Conservation (phyloP, 192 early-diverging fungal genomes). For the Podila epicladia region DNA sequence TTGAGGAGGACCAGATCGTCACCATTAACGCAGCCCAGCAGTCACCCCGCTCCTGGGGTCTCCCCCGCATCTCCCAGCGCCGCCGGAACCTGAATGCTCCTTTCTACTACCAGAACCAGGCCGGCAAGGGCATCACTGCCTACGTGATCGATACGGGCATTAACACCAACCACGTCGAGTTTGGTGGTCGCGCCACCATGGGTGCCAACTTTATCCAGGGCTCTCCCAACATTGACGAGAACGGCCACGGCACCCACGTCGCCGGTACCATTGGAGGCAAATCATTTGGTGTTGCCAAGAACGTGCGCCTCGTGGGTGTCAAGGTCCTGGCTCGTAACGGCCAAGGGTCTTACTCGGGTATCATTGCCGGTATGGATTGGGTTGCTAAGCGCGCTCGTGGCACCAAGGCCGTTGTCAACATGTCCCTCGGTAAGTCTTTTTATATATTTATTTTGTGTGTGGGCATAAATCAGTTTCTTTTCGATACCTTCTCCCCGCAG, state of each 20-base stretch:
- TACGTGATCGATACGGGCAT: constrained; percentile 57
- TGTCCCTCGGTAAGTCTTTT: no score
- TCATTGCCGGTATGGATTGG: constrained; percentile 7
- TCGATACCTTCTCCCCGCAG: no score
- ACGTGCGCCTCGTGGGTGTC: constrained; percentile 69
- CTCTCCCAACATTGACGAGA: not conserved
- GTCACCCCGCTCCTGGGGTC: constrained; percentile 83
- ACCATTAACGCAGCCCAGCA: constrained; percentile 17
- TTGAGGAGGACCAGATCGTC: no score
- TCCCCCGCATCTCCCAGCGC: constrained; percentile 73
- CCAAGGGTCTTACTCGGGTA: constrained; percentile 45
- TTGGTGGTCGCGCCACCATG: constrained; percentile 54
- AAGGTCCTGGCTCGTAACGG: constrained; percentile 53
- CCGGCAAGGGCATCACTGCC: constrained; percentile 43
- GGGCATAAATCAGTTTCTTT: no score
- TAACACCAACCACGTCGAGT: constrained; percentile 20
- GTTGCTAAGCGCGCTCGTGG: no score
- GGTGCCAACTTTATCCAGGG: constrained; percentile 39
- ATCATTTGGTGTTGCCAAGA: constrained; percentile 77
- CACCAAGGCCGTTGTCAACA: no score
- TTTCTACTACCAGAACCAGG: constrained; percentile 19
- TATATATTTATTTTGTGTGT: no score
- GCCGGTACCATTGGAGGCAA: not conserved
- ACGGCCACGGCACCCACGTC: not conserved
- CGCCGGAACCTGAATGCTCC: constrained; percentile 51